Base-by-base conservation (phyloP, 805 yeast species). In the Saturnispora hagleri region DNA sequence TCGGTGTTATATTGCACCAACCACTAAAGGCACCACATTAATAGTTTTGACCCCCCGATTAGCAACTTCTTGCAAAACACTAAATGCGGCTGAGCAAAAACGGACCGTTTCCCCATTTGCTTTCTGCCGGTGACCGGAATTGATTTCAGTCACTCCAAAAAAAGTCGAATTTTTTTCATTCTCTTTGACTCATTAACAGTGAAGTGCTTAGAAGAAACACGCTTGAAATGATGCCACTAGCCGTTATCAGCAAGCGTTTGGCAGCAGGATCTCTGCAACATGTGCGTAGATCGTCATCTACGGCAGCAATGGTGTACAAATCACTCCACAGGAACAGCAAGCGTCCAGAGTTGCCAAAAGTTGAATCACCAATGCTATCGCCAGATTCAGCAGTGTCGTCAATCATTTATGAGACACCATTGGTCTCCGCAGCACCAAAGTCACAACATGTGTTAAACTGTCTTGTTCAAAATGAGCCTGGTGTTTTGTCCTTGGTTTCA, bases 391-490 rank as follows among this genome's bases (percentile, higher is more conserved):
- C 98, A 6, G 97, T 93, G 43, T 86, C 96, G 12, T 89, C 97
- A 12, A 93, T 93, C 59, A 74, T 93, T 57, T 91, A 90, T 71
- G 98, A 93, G 68, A 88, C 96, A 3, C 79, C 99, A 79, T 65
- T 72, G 24, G 80, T 84, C 38, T 73, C 81, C 2, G 71, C 61
- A 47, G 76, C 79, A 4, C 87, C 89, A 42, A 74, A 77, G 60
- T 83, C 85, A 59, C 86, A 86, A 63, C 99, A 93, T 62, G 95
- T 93, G 44, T 76, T 93, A 67, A 93, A 91, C 77, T 93, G 99
- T 73, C 77, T 93, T 65, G 99, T 93, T 17, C 98, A 93, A 72
- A 91, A 93, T 69, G 99, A 93, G 72, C 98, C 99, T 7, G 99
- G 99, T 76, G 99, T 93, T 45, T 74, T 93, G 62, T 84, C 96